Conservation (phyloP, 495 filamentous ascomycete species). For the Penicillium maclennaniae region DNA sequence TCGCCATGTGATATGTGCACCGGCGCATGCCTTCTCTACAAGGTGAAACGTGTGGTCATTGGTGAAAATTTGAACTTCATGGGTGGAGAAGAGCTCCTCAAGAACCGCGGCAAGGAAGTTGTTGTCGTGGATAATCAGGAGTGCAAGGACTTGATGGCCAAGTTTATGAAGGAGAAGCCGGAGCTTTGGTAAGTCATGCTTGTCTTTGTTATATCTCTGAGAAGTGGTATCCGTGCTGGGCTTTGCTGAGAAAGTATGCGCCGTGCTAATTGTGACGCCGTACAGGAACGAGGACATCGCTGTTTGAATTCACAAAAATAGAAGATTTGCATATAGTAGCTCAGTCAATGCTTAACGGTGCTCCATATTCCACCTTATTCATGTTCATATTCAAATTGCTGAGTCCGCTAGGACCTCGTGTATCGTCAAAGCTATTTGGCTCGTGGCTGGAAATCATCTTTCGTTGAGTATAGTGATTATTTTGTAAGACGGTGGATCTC, state of each 20-base stretch:
- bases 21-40: slow-evolving; percentile 77
- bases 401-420: not conserved
- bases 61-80: slow-evolving; percentile 80
- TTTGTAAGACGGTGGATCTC: slow-evolving; percentile 70
- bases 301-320: slow-evolving; percentile 50
- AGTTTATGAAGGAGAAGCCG: slow-evolving; percentile 72
- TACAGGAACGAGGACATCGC: slow-evolving; percentile 74
- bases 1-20: slow-evolving; percentile 91
- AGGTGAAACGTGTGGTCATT: slow-evolving; percentile 75
- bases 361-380: not conserved
- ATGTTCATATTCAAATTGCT: slow-evolving; percentile 2
- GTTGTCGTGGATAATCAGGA: slow-evolving; percentile 65
- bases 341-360: not conserved
- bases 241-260: not conserved
- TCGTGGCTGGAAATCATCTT: not conserved
- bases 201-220: not conserved
- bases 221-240: not conserved
- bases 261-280: slow-evolving; percentile 20
- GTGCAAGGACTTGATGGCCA: slow-evolving; percentile 70
- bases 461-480: slow-evolving; percentile 3
- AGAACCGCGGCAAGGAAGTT: slow-evolving; percentile 69
- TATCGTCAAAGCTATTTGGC: slow-evolving; percentile 11
- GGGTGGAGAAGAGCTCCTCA: slow-evolving; percentile 72
- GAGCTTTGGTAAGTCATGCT: slow-evolving; percentile 61
- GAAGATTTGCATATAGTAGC: slow-evolving; percentile 26